Conservation (phyloP, 192 early-diverging fungal genomes). For the Funneliformis mosseae region DNA sequence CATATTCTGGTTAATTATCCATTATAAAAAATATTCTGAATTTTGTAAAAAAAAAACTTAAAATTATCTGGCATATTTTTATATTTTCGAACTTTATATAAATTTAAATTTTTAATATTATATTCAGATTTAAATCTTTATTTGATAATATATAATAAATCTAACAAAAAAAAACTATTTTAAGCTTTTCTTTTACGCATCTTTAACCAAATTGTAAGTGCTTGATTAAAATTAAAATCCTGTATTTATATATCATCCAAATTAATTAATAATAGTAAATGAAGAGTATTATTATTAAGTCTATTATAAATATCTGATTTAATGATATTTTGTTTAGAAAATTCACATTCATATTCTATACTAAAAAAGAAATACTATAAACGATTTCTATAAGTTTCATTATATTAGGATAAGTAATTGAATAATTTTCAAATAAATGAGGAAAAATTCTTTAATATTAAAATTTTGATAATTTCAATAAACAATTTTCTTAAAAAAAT, state of each 20-base stretch:
- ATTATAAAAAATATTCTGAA: no score
- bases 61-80: no score
- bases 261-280: not conserved
- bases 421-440: not conserved
- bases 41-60: no score
- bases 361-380: not conserved
- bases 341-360: not conserved
- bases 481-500: not conserved
- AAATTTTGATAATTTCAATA: not conserved
- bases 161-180: no score
- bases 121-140: no score
- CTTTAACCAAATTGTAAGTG: not conserved
- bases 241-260: not conserved
- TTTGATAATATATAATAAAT: no score
- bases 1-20: no score
- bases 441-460: not conserved
- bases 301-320: not conserved
- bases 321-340: not conserved
- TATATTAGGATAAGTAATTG: not conserved
- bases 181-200: no score
- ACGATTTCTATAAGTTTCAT: not conserved
- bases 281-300: not conserved
- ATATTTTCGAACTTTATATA: no score
- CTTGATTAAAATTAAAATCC: not conserved
- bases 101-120: no score